phyloP scores from a whole-genome alignment of 2,329 filamentous ascomycete species.

The Dactylellina cionopaga region DNA sequence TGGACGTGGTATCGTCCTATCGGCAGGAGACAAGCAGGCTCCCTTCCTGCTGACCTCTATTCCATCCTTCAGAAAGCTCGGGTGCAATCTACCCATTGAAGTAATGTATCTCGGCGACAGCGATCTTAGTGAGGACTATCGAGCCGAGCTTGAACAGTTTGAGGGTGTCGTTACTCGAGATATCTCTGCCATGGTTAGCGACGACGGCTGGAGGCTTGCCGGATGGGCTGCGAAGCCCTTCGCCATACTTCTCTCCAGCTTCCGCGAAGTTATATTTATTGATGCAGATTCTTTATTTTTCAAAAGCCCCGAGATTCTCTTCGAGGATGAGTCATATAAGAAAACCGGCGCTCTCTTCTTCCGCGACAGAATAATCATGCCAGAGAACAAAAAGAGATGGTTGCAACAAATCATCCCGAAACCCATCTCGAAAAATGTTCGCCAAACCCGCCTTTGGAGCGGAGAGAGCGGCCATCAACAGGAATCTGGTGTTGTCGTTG shows the following conservation, averaged over 20 bases:
- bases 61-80: conserved; percentile 59
- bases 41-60: conserved; percentile 63
- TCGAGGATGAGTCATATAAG: conserved; percentile 62
- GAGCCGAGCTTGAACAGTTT: conserved; percentile 62
- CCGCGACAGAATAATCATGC: conserved; percentile 63
- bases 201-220: conserved; percentile 62
- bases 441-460: conserved; percentile 60
- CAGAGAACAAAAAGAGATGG: conserved; percentile 60
- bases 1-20: conserved; percentile 63
- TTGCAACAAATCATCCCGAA: conserved; percentile 63
- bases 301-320: conserved; percentile 62
- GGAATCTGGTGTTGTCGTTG: conserved; percentile 64
- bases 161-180: conserved; percentile 63
- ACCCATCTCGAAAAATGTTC: conserved; percentile 62
- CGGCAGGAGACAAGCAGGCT: conserved; percentile 63
- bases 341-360: conserved; percentile 64
- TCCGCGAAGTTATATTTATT: conserved; percentile 64
- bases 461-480: conserved; percentile 61
- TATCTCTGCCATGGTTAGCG: conserved; percentile 63
- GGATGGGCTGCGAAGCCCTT: conserved; percentile 65
- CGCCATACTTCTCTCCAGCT: conserved; percentile 64
- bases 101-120: conserved; percentile 63
- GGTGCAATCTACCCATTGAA: conserved; percentile 61
- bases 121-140: conserved; percentile 63
- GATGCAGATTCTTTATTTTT: conserved; percentile 64